These are phyloP conservation scores for Euptelea pleiosperma DNA, from an alignment of 164 flowering plant species.

Conservation along the genomic window DNA sequence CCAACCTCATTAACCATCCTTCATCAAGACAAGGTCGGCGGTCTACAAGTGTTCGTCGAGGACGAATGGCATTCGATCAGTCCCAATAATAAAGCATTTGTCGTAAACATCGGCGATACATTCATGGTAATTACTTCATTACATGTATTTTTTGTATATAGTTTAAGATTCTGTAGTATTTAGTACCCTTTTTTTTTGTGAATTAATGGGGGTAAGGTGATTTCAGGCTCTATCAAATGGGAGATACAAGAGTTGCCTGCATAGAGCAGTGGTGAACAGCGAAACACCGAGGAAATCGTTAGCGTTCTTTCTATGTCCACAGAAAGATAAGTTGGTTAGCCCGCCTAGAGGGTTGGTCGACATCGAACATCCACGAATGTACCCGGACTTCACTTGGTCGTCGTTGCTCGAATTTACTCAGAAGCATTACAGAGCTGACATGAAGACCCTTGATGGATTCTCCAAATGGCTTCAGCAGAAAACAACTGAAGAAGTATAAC, in stretches of 20 bases:
- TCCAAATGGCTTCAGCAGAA: conserved; percentile 52
- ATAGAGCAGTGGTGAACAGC: conserved; percentile 83
- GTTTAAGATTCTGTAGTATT: no score
- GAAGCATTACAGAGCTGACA: conserved; percentile 82
- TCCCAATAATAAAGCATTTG: conserved; percentile 63
- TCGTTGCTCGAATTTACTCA: conserved; percentile 68
- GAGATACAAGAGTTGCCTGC: conserved; percentile 71
- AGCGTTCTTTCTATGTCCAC: conserved; percentile 80
- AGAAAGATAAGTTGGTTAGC: conserved; percentile 56
- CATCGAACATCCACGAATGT: conserved; percentile 40
- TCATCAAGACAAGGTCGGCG: conserved; percentile 78
- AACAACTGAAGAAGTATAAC: conserved; percentile 7
- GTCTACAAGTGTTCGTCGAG: conserved; percentile 73
- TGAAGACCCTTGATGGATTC: conserved; percentile 64
- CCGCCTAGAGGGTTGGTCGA: conserved; percentile 66
- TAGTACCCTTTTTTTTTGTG: no score
- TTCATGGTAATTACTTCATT: conserved; percentile 79
- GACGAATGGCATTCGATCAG: conserved; percentile 53
- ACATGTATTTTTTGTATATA: no score
- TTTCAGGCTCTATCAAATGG: conserved; percentile 79
- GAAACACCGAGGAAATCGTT: conserved; percentile 59
- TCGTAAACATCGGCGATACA: conserved; percentile 84
- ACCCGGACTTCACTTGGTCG: conserved; percentile 85
- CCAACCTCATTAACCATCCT: conserved; percentile 86
- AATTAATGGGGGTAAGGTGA: no score